Base-by-base conservation (phyloP, 306 rosid genomes). In the Delonix regia region DNA sequence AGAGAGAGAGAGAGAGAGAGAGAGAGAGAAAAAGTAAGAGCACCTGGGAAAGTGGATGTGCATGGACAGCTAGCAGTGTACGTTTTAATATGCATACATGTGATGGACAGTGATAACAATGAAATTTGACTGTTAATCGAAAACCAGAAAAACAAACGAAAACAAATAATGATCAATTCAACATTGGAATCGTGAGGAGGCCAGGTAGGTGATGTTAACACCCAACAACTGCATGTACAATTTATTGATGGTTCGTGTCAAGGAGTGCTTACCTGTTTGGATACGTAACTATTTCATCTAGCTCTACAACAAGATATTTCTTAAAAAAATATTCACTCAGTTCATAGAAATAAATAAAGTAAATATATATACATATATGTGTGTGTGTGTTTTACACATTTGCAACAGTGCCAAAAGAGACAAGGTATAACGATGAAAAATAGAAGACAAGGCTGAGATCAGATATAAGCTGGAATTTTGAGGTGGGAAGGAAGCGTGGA, bases 1-100 rank as follows among this genome's bases (percentile, higher is more conserved):
- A n/a, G n/a, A n/a, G 27, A 34, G 71, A 59, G 48, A 39, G 72
- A 52, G 24, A 48, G 14, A 47, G 63, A 12, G 22, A 34, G 63
- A 12, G 22, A 34, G 7, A 24, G 21, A 14, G 21, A 48, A 1
- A 4, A 1, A 48, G 25, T 0, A 1, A 10, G 5, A 18, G 6
- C 45, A 70, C 24, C 14, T 68, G 45, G 45, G 49, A 22, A 67
- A 63, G 57, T 22, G 25, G 25, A 22, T 19, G 76, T 74, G 73
- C 49, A 34, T 49, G 3, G 68, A 69, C 77, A 68, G 77, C 73
- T 75, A 75, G 78, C 66, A 70, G 18, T 48, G 55, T 36, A 62
- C 72, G 19, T 33, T 21, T 52, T 52, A 6, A 7, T 7, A 52
- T 52, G 24, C 25, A 8, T 53, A 6, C 28, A 19, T 49, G 56